These are phyloP conservation scores for Panaeolus cyanescens DNA, from an alignment of 768 basidiomycete genomes.

Conservation along the genomic window DNA sequence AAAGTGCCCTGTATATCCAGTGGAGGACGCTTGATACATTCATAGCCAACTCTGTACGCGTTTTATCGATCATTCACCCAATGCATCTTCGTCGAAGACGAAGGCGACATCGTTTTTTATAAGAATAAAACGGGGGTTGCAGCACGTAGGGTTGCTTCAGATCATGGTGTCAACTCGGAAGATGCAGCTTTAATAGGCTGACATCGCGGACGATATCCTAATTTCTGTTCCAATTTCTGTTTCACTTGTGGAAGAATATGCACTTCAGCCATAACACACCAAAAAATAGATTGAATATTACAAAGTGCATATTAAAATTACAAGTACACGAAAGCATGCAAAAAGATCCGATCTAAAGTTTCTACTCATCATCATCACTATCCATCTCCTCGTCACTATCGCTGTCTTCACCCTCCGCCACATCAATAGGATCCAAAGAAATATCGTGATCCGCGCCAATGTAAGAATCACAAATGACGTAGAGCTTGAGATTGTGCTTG, in stretches of 20 bases:
- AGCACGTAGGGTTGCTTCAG: conserved; percentile 20
- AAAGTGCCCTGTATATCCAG: no score
- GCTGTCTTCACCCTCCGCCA: conserved; percentile 89
- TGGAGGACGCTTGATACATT: neutral
- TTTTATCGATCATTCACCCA: conserved; percentile 54
- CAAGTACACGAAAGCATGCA: conserved; percentile 2
- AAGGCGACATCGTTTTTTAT: conserved; percentile 56
- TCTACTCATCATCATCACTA: conserved; percentile 54
- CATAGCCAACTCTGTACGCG: conserved; percentile 40
- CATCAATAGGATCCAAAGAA: conserved; percentile 76
- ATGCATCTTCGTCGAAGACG: conserved; percentile 57
- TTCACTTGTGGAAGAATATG: no score
- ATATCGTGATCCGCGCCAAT: conserved; percentile 93
- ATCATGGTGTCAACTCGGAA: neutral
- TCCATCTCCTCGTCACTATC: conserved; percentile 81
- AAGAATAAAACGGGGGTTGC: conserved; percentile 47
- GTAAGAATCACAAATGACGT: conserved; percentile 92
- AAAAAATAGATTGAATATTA: neutral
- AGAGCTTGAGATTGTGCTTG: conserved; percentile 77
- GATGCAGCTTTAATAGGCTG: neutral
- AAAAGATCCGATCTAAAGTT: neutral
- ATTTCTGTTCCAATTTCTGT: no score
- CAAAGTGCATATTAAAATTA: neutral
- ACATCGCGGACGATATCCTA: neutral
- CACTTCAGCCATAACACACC: neutral